Percentiles rank a stretch among this genome's conserved stretches.
These are phyloP conservation scores for Sporothrix luriei DNA, from an alignment of 2,329 filamentous ascomycete species.

Conservation along the genomic window DNA sequence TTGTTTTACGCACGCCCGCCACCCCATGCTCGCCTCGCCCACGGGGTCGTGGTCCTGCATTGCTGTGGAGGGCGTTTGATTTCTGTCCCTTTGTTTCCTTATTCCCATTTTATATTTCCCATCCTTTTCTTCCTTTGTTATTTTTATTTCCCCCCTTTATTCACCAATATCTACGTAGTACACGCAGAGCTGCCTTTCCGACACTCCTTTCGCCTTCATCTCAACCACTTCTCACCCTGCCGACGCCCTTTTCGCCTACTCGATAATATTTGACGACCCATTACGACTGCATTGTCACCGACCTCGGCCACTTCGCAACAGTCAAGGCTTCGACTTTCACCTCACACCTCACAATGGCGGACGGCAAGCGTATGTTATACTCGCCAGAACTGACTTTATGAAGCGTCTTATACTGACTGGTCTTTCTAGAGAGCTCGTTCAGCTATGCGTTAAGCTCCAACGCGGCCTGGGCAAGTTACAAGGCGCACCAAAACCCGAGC, in stretches of 20 bases:
- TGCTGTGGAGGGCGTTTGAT: constrained; percentile 2
- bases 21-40: neutral
- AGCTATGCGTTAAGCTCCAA: constrained; percentile 68
- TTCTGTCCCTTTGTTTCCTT: neutral
- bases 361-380: constrained; percentile 23
- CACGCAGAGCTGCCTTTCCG: neutral
- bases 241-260: neutral
- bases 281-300: neutral
- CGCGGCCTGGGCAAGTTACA: constrained; percentile 69
- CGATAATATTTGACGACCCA: neutral
- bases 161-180: neutral
- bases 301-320: neutral
- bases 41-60: constrained; percentile 8
- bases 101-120: neutral
- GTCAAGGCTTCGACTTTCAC: neutral
- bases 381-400: neutral
- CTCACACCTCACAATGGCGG: constrained; percentile 26
- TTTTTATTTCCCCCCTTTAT: neutral
- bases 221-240: neutral
- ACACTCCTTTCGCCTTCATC: neutral
- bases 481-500: constrained; percentile 65
- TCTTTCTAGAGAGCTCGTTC: constrained; percentile 57
- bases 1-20: constrained; percentile 22
- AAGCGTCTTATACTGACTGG: constrained; percentile 1
- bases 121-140: neutral